Percentiles rank a stretch among this genome's conserved stretches.
Evolutionary conservation across 2,329 filamentous ascomycete genomes (phyloP).

Genomic region (Trematosphaeria pertusa): DNA sequence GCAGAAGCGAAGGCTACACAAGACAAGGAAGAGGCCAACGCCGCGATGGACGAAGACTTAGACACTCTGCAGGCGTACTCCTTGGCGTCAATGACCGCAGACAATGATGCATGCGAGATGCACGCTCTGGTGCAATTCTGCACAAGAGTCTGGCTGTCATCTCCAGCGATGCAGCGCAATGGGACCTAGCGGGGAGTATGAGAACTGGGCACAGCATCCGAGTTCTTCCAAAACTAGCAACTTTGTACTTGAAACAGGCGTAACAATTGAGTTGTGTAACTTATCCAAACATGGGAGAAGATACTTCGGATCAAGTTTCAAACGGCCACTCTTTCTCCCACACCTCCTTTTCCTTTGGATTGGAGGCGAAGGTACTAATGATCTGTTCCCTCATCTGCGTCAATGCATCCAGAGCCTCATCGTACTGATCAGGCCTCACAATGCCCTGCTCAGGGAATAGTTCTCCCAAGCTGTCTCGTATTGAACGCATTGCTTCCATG

Average conservation of each 20-base stretch:
- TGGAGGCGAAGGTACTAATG: constrained; percentile 26
- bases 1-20: constrained; percentile 5
- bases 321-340: constrained; percentile 33
- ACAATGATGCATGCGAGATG: constrained; percentile 14
- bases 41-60: constrained; percentile 22
- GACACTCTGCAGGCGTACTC: constrained; percentile 23
- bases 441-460: constrained; percentile 34
- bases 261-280: too few relatives aligned
- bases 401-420: constrained; percentile 32
- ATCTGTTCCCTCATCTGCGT: constrained; percentile 33
- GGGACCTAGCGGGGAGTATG: constrained; percentile 15
- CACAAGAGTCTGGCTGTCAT: constrained; percentile 22
- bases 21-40: constrained; percentile 2
- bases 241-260: too few relatives aligned
- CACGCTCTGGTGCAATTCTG: constrained; percentile 25
- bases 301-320: constrained; percentile 27
- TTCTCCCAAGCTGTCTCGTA: constrained; percentile 30
- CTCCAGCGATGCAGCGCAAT: constrained; percentile 12
- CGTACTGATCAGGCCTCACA: constrained; percentile 31
- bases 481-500: constrained; percentile 37
- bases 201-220: constrained; percentile 21
- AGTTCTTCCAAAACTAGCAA: too few relatives aligned
- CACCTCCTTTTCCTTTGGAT: constrained; percentile 24
- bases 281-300: too few relatives aligned
- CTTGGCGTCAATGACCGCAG: constrained; percentile 10